Percentiles rank a stretch among this genome's conserved stretches.
phyloP scores from a whole-genome alignment of 331 rosid species.

The Quercus tomentella region DNA sequence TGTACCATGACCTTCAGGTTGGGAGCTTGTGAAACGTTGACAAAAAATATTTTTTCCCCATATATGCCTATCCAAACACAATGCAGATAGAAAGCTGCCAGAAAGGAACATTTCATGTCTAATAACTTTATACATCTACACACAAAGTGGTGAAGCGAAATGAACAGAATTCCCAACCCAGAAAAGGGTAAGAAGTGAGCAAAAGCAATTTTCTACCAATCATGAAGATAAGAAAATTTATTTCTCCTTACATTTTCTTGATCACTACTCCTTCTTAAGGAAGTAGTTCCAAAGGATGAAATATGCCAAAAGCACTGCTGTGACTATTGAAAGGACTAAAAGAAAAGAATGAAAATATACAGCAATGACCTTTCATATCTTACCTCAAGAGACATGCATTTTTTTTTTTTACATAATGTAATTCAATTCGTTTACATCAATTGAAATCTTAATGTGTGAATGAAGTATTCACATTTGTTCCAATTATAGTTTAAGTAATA shows the following conservation, averaged over 20 bases:
- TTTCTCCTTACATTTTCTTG: too few species aligned
- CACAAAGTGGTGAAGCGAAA: too few species aligned
- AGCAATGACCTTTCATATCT: background rate
- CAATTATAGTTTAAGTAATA: background rate
- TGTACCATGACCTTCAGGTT: slow-evolving; percentile 40
- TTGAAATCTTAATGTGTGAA: too few species aligned
- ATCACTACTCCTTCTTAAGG: too few species aligned
- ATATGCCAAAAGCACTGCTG: background rate
- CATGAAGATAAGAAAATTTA: background rate
- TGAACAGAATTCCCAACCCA: background rate
- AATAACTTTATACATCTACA: too few species aligned
- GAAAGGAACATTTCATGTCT: too few species aligned
- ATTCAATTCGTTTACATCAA: too few species aligned
- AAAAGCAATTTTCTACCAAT: background rate
- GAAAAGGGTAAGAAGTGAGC: background rate
- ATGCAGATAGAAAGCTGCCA: background rate
- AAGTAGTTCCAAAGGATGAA: background rate
- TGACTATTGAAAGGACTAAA: too few species aligned
- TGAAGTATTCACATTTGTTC: background rate
- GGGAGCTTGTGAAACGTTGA: slow-evolving; percentile 45
- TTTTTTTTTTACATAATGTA: too few species aligned
- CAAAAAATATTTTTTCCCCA: slow-evolving; percentile 49
- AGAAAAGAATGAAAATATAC: background rate
- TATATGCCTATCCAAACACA: slow-evolving; percentile 38
- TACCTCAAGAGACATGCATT: background rate